Conservation (phyloP, 2,329 filamentous ascomycete genomes). For the Zopfia rhizophila region DNA sequence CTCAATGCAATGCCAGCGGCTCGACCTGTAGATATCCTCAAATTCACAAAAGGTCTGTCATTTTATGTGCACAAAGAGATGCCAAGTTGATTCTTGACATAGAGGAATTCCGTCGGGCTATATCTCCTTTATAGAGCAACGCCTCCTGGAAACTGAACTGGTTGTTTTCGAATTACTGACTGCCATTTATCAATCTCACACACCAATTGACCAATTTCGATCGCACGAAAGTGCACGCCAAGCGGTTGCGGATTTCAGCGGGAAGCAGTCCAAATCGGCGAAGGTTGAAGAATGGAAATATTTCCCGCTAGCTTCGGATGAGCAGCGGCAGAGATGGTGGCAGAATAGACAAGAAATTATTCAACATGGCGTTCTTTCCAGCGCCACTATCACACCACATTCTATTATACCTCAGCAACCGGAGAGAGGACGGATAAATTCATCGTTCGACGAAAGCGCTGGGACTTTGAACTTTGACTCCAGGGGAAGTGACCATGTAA, state of each 20-base stretch:
- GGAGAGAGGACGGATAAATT: no score
- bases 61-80: neutral
- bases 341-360: slow-evolving; percentile 15
- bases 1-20: slow-evolving; percentile 25
- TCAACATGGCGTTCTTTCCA: no score
- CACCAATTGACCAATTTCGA: slow-evolving; percentile 17
- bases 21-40: slow-evolving; percentile 29
- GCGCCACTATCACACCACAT: no score
- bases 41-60: slow-evolving; percentile 32
- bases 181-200: slow-evolving; percentile 21
- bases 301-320: slow-evolving; percentile 23
- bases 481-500: no score
- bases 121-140: slow-evolving; percentile 32
- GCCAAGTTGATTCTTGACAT: neutral
- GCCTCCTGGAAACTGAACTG: slow-evolving; percentile 33
- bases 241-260: slow-evolving; percentile 14
- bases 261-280: slow-evolving; percentile 29
- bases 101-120: slow-evolving; percentile 38
- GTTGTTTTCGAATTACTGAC: slow-evolving; percentile 31
- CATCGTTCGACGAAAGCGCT: no score
- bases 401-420: no score
- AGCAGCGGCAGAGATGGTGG: slow-evolving; percentile 28
- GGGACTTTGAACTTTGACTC: no score
- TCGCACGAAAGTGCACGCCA: slow-evolving; percentile 19
- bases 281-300: slow-evolving; percentile 36